Evolutionary conservation across 352 stramenopile genomes (phyloP).

Genomic region (Globisporangium apiculatum): DNA sequence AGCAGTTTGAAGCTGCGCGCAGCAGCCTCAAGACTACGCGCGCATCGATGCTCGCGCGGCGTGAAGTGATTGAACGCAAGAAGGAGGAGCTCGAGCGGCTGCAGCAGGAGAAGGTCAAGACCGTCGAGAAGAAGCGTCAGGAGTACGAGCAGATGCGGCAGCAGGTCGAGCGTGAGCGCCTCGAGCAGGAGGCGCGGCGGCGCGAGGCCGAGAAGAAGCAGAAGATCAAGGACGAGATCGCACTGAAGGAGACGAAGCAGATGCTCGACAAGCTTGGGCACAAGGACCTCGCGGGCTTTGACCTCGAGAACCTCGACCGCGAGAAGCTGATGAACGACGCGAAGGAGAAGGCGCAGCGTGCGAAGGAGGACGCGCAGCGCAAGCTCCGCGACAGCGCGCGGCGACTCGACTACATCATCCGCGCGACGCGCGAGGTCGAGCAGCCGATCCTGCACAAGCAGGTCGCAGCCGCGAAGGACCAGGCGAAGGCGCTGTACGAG

Average conservation of each 20-base stretch:
- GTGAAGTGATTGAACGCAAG: conserved; percentile 93
- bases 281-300: conserved; percentile 57
- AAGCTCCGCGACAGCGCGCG: conserved; percentile 91
- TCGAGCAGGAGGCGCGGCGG: conserved; percentile 68
- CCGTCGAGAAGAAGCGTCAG: conserved; percentile 75
- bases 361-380: conserved; percentile 92
- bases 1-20: conserved; percentile 77
- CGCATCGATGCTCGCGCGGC: conserved; percentile 83
- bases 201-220: conserved; percentile 93
- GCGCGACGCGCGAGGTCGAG: conserved; percentile 95
- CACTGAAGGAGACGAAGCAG: conserved; percentile 85
- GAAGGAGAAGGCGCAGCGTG: conserved; percentile 92
- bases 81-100: conserved; percentile 96
- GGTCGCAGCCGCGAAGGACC: conserved; percentile 68
- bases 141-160: conserved; percentile 65
- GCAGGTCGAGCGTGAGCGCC: conserved; percentile 72
- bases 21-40: conserved; percentile 66
- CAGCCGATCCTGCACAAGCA: conserved; percentile 88
- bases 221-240: conserved; percentile 95
- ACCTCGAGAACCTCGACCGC: conserved; percentile 71
- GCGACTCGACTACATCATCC: conserved; percentile 94
- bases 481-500: conserved; percentile 51
- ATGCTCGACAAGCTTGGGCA: conserved; percentile 77
- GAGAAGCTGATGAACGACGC: conserved; percentile 89
- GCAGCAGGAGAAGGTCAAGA: conserved; percentile 88